These are phyloP conservation scores for Carex scoparia DNA, from an alignment of 176 grass and related monocot genomes.

Conservation along the genomic window DNA sequence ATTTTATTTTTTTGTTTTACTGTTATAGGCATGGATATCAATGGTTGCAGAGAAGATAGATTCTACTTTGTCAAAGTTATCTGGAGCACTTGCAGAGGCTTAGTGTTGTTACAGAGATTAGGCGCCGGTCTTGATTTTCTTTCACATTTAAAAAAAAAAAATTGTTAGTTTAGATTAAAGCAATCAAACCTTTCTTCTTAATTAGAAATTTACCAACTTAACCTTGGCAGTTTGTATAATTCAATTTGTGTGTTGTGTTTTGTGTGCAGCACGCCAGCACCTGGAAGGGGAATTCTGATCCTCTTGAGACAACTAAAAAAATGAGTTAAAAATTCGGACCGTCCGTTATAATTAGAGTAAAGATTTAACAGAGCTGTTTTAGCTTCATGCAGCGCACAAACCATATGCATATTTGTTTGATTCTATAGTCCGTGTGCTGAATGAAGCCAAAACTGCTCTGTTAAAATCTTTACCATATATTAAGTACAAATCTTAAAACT, in stretches of 20 bases:
- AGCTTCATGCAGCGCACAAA: no score
- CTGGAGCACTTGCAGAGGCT: background rate
- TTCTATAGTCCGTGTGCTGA: no score
- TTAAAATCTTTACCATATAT: no score
- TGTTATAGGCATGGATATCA: slow-evolving; percentile 76
- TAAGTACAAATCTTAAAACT: no score
- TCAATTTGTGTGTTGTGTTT: background rate
- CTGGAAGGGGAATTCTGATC: no score
- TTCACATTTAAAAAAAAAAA: background rate
- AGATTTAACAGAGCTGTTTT: no score
- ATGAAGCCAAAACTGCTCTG: no score
- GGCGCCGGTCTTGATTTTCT: background rate
- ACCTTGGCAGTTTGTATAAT: background rate
- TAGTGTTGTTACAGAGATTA: background rate
- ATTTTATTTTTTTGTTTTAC: background rate
- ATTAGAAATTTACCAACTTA: background rate
- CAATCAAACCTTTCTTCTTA: background rate
- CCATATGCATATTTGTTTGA: no score
- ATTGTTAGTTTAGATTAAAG: background rate
- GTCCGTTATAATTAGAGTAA: no score
- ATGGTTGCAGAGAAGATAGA: slow-evolving; percentile 80
- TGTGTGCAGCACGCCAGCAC: background rate
- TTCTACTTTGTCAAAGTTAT: slow-evolving; percentile 57
- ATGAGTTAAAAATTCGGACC: no score
- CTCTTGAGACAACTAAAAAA: no score